phyloP scores from a whole-genome alignment of 352 stramenopile species.

The Aphanomyces invadans region DNA sequence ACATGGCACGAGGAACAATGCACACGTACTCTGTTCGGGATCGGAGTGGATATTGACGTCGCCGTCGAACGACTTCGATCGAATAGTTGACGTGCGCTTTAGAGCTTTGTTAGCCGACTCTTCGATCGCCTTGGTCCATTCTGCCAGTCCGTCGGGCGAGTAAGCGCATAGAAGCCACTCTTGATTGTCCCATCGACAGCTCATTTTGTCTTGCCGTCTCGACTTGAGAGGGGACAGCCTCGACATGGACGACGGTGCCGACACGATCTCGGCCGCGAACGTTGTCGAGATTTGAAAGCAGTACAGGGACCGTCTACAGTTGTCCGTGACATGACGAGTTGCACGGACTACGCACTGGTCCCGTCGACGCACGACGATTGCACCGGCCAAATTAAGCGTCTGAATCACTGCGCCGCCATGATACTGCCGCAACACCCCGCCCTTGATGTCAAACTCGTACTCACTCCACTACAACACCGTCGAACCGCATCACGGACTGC shows the following conservation, averaged over 20 bases:
- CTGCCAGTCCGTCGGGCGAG: background rate
- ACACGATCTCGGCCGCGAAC: too few relatives aligned
- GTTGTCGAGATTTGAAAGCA: conserved; percentile 70
- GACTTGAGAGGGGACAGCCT: conserved; percentile 16
- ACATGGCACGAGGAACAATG: too few relatives aligned
- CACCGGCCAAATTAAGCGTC: conserved; percentile 57
- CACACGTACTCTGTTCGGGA: too few relatives aligned
- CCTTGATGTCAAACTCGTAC: conserved; percentile 72
- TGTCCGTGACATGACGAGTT: background rate
- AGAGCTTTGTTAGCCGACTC: conserved; percentile 17
- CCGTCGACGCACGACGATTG: conserved; percentile 71
- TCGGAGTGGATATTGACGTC: too few relatives aligned
- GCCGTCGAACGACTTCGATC: conserved; percentile 12
- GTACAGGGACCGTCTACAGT: conserved; percentile 51
- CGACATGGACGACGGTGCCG: conserved; percentile 19
- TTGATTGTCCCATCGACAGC: background rate
- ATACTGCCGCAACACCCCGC: conserved; percentile 57
- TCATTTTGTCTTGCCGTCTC: conserved; percentile 8
- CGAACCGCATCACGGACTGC: too few relatives aligned
- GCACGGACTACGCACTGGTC: conserved; percentile 36
- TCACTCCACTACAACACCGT: conserved; percentile 51
- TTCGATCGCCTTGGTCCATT: conserved; percentile 20
- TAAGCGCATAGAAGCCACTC: conserved; percentile 19
- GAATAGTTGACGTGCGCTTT: background rate
- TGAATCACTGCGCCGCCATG: conserved; percentile 42